Evolutionary conservation across 768 basidiomycete species (phyloP).

Genomic region (Kwoniella mangroviensis): DNA sequence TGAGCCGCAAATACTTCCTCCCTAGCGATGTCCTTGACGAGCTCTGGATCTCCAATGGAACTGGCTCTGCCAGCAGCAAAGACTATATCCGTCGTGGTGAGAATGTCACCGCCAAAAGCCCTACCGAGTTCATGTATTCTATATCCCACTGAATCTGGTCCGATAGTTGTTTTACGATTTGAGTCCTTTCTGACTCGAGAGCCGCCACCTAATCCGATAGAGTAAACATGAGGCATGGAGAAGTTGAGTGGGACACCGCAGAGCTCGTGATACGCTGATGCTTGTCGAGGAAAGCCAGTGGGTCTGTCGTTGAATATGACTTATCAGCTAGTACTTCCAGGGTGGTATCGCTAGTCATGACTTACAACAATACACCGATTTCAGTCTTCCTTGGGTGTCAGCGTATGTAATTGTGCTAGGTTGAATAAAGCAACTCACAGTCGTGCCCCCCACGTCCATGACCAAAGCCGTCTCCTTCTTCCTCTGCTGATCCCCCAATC

Average conservation of each 20-base stretch:
- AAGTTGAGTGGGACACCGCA: constrained; percentile 65
- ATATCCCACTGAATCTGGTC: constrained; percentile 72
- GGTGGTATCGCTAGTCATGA: background rate
- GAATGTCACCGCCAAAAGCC: constrained; percentile 65
- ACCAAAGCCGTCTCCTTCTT: constrained; percentile 57
- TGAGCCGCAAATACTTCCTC: constrained; percentile 57
- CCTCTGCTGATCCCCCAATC: constrained; percentile 44
- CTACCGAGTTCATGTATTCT: constrained; percentile 58
- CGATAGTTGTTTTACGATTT: constrained; percentile 62
- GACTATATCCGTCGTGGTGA: constrained; percentile 69
- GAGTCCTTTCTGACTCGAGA: constrained; percentile 61
- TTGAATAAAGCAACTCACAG: constrained; percentile 35
- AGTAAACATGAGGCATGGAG: constrained; percentile 57
- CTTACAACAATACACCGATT: constrained; percentile 15
- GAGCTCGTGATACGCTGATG: constrained; percentile 68
- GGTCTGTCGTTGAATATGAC: constrained; percentile 55
- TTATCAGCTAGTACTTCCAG: too few species aligned
- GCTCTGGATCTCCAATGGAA: constrained; percentile 48
- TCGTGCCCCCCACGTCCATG: constrained; percentile 70
- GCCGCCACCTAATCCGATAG: constrained; percentile 70
- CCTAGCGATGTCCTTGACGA: constrained; percentile 48
- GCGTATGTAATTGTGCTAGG: background rate
- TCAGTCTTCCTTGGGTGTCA: constrained; percentile 14
- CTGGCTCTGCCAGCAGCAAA: constrained; percentile 58
- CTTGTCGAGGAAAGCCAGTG: constrained; percentile 68